Conservation (phyloP, 768 basidiomycete species). For the Tylopilus vinaceipallidus region DNA sequence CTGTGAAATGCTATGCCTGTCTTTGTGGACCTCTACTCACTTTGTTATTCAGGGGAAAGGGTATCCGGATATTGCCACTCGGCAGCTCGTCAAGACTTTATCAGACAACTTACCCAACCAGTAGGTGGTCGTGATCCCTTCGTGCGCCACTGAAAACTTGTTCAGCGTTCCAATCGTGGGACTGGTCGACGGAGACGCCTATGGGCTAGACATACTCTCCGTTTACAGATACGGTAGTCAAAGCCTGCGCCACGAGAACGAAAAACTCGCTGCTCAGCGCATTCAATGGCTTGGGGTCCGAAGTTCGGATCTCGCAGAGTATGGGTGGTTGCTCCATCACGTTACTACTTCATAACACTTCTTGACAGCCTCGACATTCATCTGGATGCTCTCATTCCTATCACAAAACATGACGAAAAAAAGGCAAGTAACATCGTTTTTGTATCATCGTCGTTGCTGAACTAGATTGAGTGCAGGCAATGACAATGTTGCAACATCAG, state of each 20-base stretch:
- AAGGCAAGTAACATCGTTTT: conserved; percentile 48
- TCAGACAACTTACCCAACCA: conserved; percentile 58
- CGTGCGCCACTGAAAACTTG: not conserved
- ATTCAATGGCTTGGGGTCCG: conserved; percentile 81
- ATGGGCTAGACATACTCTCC: conserved; percentile 88
- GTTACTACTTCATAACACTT: not conserved
- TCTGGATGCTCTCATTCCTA: conserved; percentile 60
- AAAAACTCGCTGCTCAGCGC: conserved; percentile 62
- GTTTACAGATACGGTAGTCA: conserved; percentile 83
- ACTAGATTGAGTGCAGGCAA: conserved; percentile 46
- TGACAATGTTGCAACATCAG: conserved; percentile 54
- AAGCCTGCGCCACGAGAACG: conserved; percentile 67
- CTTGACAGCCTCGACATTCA: conserved; percentile 55
- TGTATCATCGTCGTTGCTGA: not conserved
- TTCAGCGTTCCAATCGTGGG: conserved; percentile 72
- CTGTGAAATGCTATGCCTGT: conserved; percentile 42
- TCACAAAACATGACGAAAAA: conserved; percentile 68
- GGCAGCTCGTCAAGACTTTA: conserved; percentile 76
- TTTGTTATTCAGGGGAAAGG: conserved; percentile 76
- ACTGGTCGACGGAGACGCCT: conserved; percentile 88
- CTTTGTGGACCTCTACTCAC: conserved; percentile 5
- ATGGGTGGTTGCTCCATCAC: conserved; percentile 1
- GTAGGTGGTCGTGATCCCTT: conserved; percentile 38
- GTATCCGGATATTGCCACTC: conserved; percentile 91
- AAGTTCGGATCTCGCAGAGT: conserved; percentile 66